Evolutionary conservation across 495 filamentous ascomycete species (phyloP).

Genomic region (Penicillium macrosclerotiorum): DNA sequence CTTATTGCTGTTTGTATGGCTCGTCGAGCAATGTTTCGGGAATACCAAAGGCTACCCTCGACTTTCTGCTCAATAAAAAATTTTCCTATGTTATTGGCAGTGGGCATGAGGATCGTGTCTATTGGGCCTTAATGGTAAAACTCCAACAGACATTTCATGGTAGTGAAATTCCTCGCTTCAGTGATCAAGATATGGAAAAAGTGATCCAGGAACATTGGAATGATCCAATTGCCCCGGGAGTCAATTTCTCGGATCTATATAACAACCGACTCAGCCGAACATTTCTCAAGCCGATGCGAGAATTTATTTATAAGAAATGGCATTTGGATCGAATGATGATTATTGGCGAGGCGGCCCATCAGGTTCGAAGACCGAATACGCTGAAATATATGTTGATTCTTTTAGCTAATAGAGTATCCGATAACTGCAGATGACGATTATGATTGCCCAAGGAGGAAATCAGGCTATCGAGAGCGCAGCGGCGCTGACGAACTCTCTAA

Average conservation of each 20-base stretch:
- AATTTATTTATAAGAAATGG: constrained; percentile 11
- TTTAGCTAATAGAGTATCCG: background rate
- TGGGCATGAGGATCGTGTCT: background rate
- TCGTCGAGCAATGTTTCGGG: background rate
- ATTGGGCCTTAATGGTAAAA: background rate
- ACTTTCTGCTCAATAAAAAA: constrained; percentile 1
- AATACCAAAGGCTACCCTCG: background rate
- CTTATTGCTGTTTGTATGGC: constrained; percentile 13
- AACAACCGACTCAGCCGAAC: background rate
- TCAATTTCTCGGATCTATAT: constrained; percentile 1
- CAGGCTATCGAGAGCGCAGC: constrained; percentile 36
- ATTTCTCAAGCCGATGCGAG: constrained; percentile 4
- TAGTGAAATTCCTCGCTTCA: background rate
- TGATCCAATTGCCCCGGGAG: background rate
- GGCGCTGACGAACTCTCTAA: constrained; percentile 5
- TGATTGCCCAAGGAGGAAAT: constrained; percentile 32
- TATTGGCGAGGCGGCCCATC: constrained; percentile 15
- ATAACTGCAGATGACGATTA: constrained; percentile 18
- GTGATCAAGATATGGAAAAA: background rate
- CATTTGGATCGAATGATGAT: constrained; percentile 7
- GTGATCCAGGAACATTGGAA: constrained; percentile 1
- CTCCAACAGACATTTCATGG: background rate
- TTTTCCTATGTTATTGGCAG: constrained; percentile 3
- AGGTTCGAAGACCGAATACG: constrained; percentile 1
- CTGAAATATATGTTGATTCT: background rate